These are phyloP conservation scores for Phytophthora litchii DNA, from an alignment of 352 stramenopile genomes.

Conservation along the genomic window DNA sequence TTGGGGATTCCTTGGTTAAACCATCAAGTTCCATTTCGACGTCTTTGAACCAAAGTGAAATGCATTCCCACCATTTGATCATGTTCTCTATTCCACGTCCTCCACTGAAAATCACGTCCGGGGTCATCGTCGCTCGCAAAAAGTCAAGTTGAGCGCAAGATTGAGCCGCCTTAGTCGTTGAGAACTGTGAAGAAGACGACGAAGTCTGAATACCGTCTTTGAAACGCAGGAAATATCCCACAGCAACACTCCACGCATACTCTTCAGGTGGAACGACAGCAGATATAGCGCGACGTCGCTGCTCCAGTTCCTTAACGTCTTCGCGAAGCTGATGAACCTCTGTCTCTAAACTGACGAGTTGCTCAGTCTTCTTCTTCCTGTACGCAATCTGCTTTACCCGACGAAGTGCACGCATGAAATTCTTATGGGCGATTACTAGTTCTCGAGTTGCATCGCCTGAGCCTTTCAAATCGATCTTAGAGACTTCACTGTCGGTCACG, in stretches of 20 bases:
- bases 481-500: too few relatives aligned
- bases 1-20: conserved; percentile 1
- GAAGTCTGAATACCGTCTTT: not conserved
- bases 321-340: not conserved
- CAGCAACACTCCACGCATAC: not conserved
- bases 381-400: conserved; percentile 8
- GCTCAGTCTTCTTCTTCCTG: conserved; percentile 10
- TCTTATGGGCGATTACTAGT: too few relatives aligned
- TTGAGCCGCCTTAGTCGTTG: not conserved
- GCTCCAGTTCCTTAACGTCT: not conserved
- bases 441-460: too few relatives aligned
- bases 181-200: not conserved
- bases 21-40: conserved; percentile 15
- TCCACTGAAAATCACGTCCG: conserved; percentile 11
- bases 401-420: not conserved
- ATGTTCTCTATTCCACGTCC: conserved; percentile 8
- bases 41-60: conserved; percentile 19
- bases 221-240: conserved; percentile 8
- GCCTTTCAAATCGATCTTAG: too few relatives aligned
- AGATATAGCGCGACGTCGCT: not conserved
- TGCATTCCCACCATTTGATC: conserved; percentile 14
- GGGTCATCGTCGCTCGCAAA: conserved; percentile 4
- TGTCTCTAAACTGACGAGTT: not conserved
- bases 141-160: conserved; percentile 12
- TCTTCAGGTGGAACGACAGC: not conserved